These are phyloP conservation scores for Ogataea neopini DNA, from an alignment of 805 yeast species.

Conservation along the genomic window DNA sequence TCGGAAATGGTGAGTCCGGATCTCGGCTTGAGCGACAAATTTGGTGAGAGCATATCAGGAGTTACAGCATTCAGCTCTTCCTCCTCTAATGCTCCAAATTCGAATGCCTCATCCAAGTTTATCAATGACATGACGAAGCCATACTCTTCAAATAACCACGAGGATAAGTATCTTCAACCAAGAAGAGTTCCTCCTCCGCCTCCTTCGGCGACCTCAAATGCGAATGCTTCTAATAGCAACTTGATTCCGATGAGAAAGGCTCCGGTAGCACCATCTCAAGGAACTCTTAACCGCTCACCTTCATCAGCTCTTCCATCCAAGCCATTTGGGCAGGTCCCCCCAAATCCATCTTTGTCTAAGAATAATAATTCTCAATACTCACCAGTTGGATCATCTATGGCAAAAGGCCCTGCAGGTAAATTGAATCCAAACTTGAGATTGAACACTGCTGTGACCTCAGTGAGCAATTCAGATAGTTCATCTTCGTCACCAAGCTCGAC, in stretches of 20 bases:
- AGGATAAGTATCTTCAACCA: slow-evolving; percentile 33
- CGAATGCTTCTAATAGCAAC: slow-evolving; percentile 6
- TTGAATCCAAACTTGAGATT: slow-evolving; percentile 21
- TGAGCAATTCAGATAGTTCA: slow-evolving; percentile 7
- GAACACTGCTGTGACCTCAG: slow-evolving; percentile 17
- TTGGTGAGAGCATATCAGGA: slow-evolving; percentile 10
- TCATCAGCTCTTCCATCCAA: slow-evolving; percentile 15
- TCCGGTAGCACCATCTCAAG: slow-evolving; percentile 39
- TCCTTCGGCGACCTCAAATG: slow-evolving; percentile 25
- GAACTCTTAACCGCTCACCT: slow-evolving; percentile 7
- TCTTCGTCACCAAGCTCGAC: slow-evolving; percentile 8
- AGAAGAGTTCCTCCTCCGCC: slow-evolving; percentile 39
- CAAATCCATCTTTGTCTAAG: slow-evolving; percentile 25
- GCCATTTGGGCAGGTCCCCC: slow-evolving; percentile 30
- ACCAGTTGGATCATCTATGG: slow-evolving; percentile 2
- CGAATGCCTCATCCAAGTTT: slow-evolving; percentile 17
- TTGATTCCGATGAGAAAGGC: slow-evolving; percentile 43
- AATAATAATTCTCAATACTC: slow-evolving; percentile 11
- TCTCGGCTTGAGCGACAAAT: slow-evolving; percentile 33
- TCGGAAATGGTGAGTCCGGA: slow-evolving; percentile 43
- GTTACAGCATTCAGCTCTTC: slow-evolving; percentile 13
- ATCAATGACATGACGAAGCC: slow-evolving; percentile 36
- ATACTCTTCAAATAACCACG: slow-evolving; percentile 22
- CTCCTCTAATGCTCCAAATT: slow-evolving; percentile 4
- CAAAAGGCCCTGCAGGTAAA: slow-evolving; percentile 12